Percentiles rank a stretch among this genome's conserved stretches.
Evolutionary conservation across 805 yeast genomes (phyloP).

Genomic region (Pichia gijzeniarum): DNA sequence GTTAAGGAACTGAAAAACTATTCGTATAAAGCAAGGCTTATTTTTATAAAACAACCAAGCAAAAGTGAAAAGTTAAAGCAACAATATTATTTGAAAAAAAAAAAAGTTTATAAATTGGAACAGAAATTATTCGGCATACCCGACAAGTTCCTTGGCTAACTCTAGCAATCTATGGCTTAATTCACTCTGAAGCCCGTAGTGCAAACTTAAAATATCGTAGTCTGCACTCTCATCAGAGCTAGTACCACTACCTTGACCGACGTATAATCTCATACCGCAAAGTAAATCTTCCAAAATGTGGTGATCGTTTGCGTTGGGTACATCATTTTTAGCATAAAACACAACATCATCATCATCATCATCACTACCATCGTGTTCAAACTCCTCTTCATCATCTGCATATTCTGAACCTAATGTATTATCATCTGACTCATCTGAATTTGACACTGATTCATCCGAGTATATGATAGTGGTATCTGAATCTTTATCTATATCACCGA

Average conservation of each 20-base stretch:
- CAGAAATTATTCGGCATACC: constrained; percentile 17
- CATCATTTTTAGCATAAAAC: neutral
- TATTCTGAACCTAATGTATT: neutral
- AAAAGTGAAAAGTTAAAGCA: neutral
- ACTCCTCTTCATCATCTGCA: neutral
- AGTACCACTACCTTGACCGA: constrained; percentile 8
- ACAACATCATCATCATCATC: neutral
- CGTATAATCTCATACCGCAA: constrained; percentile 12
- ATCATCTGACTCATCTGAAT: neutral
- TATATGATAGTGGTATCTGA: neutral
- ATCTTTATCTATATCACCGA: neutral
- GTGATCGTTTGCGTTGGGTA: constrained; percentile 1
- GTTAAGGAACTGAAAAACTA: too few species aligned
- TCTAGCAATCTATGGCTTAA: constrained; percentile 25
- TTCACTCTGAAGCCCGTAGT: constrained; percentile 26
- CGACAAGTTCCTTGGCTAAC: constrained; percentile 25
- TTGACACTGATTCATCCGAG: neutral
- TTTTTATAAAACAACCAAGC: too few species aligned
- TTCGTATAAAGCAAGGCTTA: too few species aligned
- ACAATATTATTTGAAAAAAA: neutral
- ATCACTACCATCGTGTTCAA: neutral
- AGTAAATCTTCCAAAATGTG: constrained; percentile 8
- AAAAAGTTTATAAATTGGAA: neutral
- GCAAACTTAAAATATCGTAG: constrained; percentile 21
- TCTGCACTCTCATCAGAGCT: constrained; percentile 13